These are phyloP conservation scores for Dionaea muscipula DNA, from an alignment of 179 eudicot genomes.

Conservation along the genomic window DNA sequence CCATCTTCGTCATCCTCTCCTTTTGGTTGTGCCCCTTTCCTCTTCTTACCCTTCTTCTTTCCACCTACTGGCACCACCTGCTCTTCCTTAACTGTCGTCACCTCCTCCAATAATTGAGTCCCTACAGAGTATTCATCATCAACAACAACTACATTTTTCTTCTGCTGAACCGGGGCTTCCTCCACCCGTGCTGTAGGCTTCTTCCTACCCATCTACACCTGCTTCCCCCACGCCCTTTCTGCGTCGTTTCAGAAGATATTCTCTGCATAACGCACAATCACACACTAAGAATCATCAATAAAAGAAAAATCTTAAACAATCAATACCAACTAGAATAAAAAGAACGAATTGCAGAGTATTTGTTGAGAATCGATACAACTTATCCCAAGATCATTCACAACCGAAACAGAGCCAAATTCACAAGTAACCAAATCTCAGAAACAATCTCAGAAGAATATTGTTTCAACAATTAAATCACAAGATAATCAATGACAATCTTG, in stretches of 20 bases:
- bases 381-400: no score
- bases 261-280: not conserved
- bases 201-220: slow-evolving; percentile 24
- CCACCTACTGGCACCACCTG: slow-evolving; percentile 30
- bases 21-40: slow-evolving; percentile 24
- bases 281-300: no score
- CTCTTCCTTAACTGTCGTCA: slow-evolving; percentile 32
- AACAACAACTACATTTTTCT: slow-evolving; percentile 47
- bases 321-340: no score
- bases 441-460: no score
- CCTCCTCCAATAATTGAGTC: slow-evolving; percentile 43
- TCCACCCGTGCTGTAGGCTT: slow-evolving; percentile 25
- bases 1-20: slow-evolving; percentile 40
- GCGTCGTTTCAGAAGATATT: slow-evolving; percentile 17
- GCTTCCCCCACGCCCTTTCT: not conserved
- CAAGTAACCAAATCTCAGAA: no score
- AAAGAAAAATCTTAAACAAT: no score
- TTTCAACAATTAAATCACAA: no score
- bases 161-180: slow-evolving; percentile 13
- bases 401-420: no score
- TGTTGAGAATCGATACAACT: no score
- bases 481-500: no score
- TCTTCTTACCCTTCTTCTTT: slow-evolving; percentile 73
- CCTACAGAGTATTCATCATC: slow-evolving; percentile 76
- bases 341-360: no score